Base-by-base conservation (phyloP, 495 filamentous ascomycete genomes). In the Lasiosphaeria miniovina region DNA sequence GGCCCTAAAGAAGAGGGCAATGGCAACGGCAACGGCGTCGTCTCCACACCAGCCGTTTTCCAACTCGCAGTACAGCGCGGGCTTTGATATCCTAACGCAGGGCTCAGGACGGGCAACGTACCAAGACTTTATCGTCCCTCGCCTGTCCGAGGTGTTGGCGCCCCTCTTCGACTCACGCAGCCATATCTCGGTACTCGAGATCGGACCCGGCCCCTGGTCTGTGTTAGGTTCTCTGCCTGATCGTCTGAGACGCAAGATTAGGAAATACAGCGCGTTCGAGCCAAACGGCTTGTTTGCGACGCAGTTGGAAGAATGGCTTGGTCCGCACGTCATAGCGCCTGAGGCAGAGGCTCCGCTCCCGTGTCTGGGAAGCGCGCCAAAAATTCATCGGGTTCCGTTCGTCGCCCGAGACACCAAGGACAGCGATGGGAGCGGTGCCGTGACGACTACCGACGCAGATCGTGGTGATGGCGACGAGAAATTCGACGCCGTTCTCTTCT, bases 401-500 rank as follows among this genome's bases (percentile, higher is more conserved):
- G 60, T 34, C 65, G 58, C 72, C 51, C 50, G 77, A 52, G 57
- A 60, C 36, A 62, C 68, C 57, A 67, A 48, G 49, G 56, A 65
- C 60, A 67, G 53, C 54, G 52, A 58, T 49, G 68, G 61, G 57
- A 69, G 56, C 32, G 38, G 38, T 41, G 38, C 38, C 38, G 60
- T 35, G 12, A 24, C 24, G 24, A 24, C 17, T 40, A 9, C 33
- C 50, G 10, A 40, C 17, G 4, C 31, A 11, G 50, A 58, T 24
- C 24, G 43, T 11, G 43, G 7, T 9, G 50, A 69, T 60, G 55
- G 57, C 34, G 68, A 70, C 58, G 67, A 77, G 59, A 80, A 74
- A 64, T 86, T 75, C 68, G 77, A 88, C 66, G 57, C 85, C 62
- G 70, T 88, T 57, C 67, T 87, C 54, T 84, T 87, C 70, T 86